Percentiles rank a stretch among this genome's conserved stretches.
Conservation (phyloP, 2,329 filamentous ascomycete genomes). For the Cytospora paraplurivora region DNA sequence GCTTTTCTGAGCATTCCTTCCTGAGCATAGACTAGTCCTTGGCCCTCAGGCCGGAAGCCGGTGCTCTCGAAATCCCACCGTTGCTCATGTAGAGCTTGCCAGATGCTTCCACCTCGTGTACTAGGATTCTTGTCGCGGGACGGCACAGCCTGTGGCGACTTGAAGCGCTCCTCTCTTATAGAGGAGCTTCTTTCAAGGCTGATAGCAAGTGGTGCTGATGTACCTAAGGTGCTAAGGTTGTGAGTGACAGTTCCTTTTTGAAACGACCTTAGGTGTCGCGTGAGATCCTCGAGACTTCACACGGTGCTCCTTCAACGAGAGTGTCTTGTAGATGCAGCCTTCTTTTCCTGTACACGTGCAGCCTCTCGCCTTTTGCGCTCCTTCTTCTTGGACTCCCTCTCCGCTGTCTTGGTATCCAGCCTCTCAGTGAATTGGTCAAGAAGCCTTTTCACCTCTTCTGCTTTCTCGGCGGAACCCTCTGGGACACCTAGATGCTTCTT, state of each 20-base stretch:
- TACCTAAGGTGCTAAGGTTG: not conserved
- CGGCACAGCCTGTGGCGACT: not conserved
- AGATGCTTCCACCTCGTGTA: not conserved
- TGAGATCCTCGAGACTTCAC: not conserved
- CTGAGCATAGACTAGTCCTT: not conserved
- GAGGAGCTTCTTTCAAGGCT: not conserved
- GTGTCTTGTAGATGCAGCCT: conserved; percentile 30
- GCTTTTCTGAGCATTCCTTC: no score
- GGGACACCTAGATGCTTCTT: conserved; percentile 33
- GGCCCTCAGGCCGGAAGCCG: not conserved
- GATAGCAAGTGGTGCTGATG: not conserved
- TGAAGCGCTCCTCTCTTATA: not conserved
- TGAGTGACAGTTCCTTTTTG: not conserved
- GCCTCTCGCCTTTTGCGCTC: conserved; percentile 24
- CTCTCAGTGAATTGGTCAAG: conserved; percentile 32
- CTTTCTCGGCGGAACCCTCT: conserved; percentile 30
- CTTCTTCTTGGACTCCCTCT: conserved; percentile 32
- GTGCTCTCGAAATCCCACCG: not conserved
- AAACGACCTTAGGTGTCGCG: conserved; percentile 1
- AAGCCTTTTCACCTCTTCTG: conserved; percentile 33
- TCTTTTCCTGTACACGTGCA: conserved; percentile 20
- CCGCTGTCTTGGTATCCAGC: conserved; percentile 33
- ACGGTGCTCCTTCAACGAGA: conserved; percentile 12
- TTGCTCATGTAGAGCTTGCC: not conserved
- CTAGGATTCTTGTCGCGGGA: not conserved